Conservation (phyloP, 306 rosid species). For the Acacia melanoxylon region DNA sequence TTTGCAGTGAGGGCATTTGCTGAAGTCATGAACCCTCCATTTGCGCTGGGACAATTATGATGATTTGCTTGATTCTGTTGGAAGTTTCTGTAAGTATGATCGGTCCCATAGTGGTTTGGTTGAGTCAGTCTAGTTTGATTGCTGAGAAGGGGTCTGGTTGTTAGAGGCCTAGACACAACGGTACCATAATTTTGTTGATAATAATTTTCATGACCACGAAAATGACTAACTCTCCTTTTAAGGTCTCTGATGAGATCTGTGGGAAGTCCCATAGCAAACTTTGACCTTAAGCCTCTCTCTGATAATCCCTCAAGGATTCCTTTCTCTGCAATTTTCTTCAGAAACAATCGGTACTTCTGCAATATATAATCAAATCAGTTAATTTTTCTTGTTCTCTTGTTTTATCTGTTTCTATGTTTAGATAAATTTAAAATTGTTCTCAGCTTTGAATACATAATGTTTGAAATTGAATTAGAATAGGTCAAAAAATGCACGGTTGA, state of each 20-base stretch:
- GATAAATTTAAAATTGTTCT: too few relatives aligned
- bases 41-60: neutral
- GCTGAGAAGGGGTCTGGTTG: neutral
- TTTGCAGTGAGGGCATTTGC: neutral
- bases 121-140: constrained; percentile 7
- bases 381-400: neutral
- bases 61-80: neutral
- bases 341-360: constrained; percentile 68
- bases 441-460: neutral
- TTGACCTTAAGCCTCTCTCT: constrained; percentile 41
- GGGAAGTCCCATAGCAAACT: constrained; percentile 45
- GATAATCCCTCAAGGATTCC: constrained; percentile 39
- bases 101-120: neutral
- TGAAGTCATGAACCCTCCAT: constrained; percentile 4
- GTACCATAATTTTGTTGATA: neutral
- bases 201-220: neutral
- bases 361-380: neutral
- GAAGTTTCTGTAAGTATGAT: neutral
- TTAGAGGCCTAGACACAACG: neutral
- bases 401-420: too few relatives aligned
- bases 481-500: neutral
- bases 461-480: neutral
- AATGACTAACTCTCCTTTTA: neutral
- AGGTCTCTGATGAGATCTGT: neutral
- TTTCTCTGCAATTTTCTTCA: constrained; percentile 42